Evolutionary conservation across 2,329 filamentous ascomycete genomes (phyloP).

Genomic region (Diaporthe australafricana): DNA sequence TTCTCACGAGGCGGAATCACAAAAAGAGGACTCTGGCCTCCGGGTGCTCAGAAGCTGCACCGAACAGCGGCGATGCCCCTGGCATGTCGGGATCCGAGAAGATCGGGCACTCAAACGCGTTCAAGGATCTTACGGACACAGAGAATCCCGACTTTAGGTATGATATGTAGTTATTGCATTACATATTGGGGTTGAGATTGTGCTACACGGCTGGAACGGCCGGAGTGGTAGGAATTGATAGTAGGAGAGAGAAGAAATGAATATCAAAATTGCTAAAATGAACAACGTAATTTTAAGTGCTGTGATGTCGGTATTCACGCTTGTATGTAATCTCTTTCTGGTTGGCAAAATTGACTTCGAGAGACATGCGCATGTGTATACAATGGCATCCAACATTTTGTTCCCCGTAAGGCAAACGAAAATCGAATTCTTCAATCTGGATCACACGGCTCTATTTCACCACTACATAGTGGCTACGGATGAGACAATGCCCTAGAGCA

Average conservation of each 20-base stretch:
- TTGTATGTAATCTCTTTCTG: no score
- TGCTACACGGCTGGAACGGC: neutral
- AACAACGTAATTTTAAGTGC: neutral
- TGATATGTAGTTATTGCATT: neutral
- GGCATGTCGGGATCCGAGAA: conserved; percentile 26
- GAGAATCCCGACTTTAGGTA: conserved; percentile 40
- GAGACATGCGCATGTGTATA: no score
- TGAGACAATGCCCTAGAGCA: neutral
- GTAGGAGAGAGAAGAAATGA: neutral
- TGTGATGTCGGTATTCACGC: neutral
- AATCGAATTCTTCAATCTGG: no score
- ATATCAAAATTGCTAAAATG: neutral
- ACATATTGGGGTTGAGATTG: neutral
- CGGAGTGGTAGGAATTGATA: neutral
- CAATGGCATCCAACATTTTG: no score
- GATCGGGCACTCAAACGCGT: conserved; percentile 38
- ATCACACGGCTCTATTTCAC: no score
- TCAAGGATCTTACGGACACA: conserved; percentile 40
- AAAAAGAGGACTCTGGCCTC: conserved; percentile 36
- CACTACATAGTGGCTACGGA: no score
- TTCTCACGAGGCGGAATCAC: conserved; percentile 42
- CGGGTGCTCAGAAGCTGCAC: neutral
- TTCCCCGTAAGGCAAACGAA: no score
- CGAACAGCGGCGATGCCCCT: neutral
- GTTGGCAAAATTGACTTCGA: no score